A percentile compares a stretch with the other conserved stretches of the same genome.
phyloP scores from a whole-genome alignment of 208 protist genomes.

The Trypanosoma brucei region DNA sequence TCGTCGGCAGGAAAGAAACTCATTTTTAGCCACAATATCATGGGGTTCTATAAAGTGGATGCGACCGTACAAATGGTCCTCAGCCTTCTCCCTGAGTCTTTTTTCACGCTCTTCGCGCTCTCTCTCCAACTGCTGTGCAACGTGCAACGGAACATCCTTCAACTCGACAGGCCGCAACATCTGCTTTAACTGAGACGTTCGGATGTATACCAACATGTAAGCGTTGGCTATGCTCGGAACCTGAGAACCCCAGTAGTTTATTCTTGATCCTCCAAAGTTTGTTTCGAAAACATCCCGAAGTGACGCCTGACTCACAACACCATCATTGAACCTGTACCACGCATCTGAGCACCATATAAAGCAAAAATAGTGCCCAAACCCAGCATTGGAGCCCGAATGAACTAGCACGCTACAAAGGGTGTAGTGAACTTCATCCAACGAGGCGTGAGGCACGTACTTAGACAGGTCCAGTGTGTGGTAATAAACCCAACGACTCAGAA shows the following conservation, averaged over 20 bases:
- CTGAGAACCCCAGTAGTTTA: slow-evolving; percentile 86
- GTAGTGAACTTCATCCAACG: slow-evolving; percentile 66
- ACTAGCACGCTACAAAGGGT: slow-evolving; percentile 86
- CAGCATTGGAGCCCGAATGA: slow-evolving; percentile 82
- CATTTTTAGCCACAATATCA: slow-evolving; percentile 59
- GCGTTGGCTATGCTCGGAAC: slow-evolving; percentile 77
- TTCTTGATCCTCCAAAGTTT: slow-evolving; percentile 80
- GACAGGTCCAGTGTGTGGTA: slow-evolving; percentile 81
- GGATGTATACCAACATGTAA: slow-evolving; percentile 91
- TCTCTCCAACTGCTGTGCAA: slow-evolving; percentile 52
- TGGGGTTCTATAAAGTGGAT: slow-evolving; percentile 63
- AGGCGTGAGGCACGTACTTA: slow-evolving; percentile 70
- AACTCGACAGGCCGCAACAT: slow-evolving; percentile 57
- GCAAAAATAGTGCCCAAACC: slow-evolving; percentile 89
- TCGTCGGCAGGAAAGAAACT: slow-evolving; percentile 43
- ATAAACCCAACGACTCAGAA: slow-evolving; percentile 85
- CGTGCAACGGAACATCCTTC: slow-evolving; percentile 68
- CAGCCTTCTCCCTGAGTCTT: slow-evolving; percentile 46
- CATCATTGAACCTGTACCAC: slow-evolving; percentile 93
- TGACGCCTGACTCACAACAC: slow-evolving; percentile 68
- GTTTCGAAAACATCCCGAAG: slow-evolving; percentile 81
- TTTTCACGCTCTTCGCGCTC: slow-evolving; percentile 56
- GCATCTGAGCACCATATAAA: slow-evolving; percentile 59
- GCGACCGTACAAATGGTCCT: slow-evolving; percentile 80
- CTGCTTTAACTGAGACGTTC: slow-evolving; percentile 55